phyloP scores from a whole-genome alignment of 345 rosid species.

The Brassica nigra region DNA sequence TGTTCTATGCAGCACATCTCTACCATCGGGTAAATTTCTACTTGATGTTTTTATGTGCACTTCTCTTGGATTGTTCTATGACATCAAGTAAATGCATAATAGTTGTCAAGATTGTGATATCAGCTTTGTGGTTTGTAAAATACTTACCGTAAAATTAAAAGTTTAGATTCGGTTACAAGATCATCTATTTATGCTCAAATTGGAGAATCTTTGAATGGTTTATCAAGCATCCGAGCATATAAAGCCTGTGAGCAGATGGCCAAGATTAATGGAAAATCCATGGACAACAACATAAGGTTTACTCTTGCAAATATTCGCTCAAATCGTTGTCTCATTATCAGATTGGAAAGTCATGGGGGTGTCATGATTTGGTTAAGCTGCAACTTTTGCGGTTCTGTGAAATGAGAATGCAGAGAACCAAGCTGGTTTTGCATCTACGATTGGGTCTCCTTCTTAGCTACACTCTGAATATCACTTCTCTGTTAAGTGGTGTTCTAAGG shows the following conservation, averaged over 20 bases:
- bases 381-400: conserved; percentile 83
- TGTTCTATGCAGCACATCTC: conserved; percentile 84
- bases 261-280: conserved; percentile 67
- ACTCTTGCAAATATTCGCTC: conserved; percentile 77
- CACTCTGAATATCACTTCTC: conserved; percentile 74
- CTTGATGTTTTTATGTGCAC: background rate
- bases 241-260: conserved; percentile 89
- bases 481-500: conserved; percentile 77
- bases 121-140: conserved; percentile 49
- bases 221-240: conserved; percentile 85
- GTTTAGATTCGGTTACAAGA: conserved; percentile 84
- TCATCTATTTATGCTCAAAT: conserved; percentile 92
- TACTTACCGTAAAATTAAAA: conserved; percentile 90
- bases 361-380: conserved; percentile 89
- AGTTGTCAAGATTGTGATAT: conserved; percentile 4
- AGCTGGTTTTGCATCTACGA: conserved; percentile 72
- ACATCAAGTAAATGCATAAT: background rate
- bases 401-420: conserved; percentile 65
- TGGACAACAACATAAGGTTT: conserved; percentile 94
- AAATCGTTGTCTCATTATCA: conserved; percentile 83
- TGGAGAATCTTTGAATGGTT: conserved; percentile 93
- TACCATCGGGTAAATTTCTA: conserved; percentile 77
- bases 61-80: background rate
- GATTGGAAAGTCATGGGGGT: conserved; percentile 87
- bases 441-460: conserved; percentile 97